phyloP scores from a whole-genome alignment of 179 eudicot species.

The Silene coronaria region DNA sequence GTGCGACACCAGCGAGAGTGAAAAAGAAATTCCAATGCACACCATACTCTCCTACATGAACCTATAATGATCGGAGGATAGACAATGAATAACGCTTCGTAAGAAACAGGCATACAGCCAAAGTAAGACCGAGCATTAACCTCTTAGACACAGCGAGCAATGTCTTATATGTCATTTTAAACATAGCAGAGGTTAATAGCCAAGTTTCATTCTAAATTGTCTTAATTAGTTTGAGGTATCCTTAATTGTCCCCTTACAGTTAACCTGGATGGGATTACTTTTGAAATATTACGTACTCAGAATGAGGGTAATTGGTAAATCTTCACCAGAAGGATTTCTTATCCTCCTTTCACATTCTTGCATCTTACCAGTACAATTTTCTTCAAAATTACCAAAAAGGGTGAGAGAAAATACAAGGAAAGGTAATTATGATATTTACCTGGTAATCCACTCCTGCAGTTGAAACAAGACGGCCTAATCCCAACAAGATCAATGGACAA shows the following conservation, averaged over 20 bases:
- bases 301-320: background rate
- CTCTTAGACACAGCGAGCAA: background rate
- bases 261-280: background rate
- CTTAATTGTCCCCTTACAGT: background rate
- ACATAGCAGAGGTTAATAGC: background rate
- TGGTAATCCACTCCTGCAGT: conserved; percentile 84
- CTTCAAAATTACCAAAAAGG: background rate
- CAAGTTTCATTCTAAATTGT: background rate
- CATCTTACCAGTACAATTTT: background rate
- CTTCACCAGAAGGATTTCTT: background rate
- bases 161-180: conserved; percentile 4
- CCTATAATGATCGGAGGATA: conserved; percentile 38
- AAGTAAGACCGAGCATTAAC: conserved; percentile 35
- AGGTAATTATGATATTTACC: conserved; percentile 33
- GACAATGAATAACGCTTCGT: background rate
- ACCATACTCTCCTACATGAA: conserved; percentile 96
- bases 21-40: conserved; percentile 99
- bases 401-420: background rate
- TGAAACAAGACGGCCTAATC: conserved; percentile 64
- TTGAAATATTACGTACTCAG: background rate
- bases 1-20: conserved; percentile 89
- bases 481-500: conserved; percentile 68
- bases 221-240: background rate
- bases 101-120: conserved; percentile 1
- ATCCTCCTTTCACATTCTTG: background rate